Evolutionary conservation across 2,329 filamentous ascomycete species (phyloP).

Genomic region (Fusarium secorum): DNA sequence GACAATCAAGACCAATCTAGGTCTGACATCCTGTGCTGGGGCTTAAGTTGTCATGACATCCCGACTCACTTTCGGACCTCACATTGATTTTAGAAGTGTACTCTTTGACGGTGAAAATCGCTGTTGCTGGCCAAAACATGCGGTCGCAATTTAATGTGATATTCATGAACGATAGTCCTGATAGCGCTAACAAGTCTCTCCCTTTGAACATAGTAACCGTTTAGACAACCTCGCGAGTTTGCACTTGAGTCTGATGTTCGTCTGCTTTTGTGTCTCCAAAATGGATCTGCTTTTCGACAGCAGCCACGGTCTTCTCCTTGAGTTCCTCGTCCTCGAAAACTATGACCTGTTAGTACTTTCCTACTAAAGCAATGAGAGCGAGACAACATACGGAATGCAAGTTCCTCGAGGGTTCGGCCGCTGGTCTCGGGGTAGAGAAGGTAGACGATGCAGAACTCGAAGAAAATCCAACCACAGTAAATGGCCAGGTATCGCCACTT

Average conservation of each 20-base stretch:
- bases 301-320: constrained; percentile 50
- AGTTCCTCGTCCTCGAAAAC: constrained; percentile 52
- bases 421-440: constrained; percentile 87
- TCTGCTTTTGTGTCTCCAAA: constrained; percentile 32
- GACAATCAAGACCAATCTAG: too few relatives aligned
- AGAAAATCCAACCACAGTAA: constrained; percentile 54
- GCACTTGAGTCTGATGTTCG: not conserved
- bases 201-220: not conserved
- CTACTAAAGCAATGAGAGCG: rapidly evolving
- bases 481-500: constrained; percentile 55
- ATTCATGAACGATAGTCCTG: not conserved
- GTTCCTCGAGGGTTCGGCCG: constrained; percentile 75
- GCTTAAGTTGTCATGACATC: not conserved
- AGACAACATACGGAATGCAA: constrained; percentile 50
- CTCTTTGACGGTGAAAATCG: not conserved
- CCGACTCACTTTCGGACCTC: not conserved
- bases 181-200: not conserved
- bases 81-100: not conserved
- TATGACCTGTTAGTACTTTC: constrained; percentile 29
- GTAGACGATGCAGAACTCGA: constrained; percentile 66
- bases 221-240: constrained; percentile 24
- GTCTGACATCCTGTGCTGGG: not conserved
- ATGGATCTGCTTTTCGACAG: constrained; percentile 51
- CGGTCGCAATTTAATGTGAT: not conserved
- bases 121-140: not conserved